Percentiles rank a stretch among this genome's conserved stretches.
These are phyloP conservation scores for Fusarium sp. DNA, from an alignment of 2,329 filamentous ascomycete genomes.

Conservation along the genomic window DNA sequence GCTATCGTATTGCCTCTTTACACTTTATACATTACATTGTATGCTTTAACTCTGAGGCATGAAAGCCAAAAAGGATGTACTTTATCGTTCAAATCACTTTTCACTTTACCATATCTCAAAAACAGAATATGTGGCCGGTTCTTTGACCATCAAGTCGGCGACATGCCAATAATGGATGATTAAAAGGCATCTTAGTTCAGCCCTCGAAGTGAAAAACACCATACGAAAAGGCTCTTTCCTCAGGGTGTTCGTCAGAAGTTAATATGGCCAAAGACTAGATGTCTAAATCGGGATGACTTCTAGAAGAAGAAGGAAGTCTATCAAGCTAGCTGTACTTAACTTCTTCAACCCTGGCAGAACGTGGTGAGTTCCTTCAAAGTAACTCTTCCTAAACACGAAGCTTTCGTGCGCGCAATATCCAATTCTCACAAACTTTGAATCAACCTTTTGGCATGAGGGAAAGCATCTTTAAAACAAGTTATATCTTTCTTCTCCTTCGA, in stretches of 20 bases:
- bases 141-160: background rate
- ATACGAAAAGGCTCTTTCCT: background rate
- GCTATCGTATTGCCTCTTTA: background rate
- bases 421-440: background rate
- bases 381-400: background rate
- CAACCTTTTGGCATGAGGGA: background rate
- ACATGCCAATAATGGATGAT: background rate
- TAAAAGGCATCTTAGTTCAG: background rate
- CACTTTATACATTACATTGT: background rate
- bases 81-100: background rate
- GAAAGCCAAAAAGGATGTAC: background rate
- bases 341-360: background rate
- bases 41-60: background rate
- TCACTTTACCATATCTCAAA: rapidly evolving
- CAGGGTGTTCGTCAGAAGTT: background rate
- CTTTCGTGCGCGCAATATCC: background rate
- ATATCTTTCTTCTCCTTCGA: no score
- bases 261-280: background rate
- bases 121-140: rapidly evolving
- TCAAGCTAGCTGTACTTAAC: background rate
- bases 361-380: background rate
- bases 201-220: background rate
- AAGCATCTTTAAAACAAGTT: background rate
- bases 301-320: background rate
- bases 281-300: background rate